Evolutionary conservation across 2,329 filamentous ascomycete species (phyloP).

Genomic region (Alternaria burnsii): DNA sequence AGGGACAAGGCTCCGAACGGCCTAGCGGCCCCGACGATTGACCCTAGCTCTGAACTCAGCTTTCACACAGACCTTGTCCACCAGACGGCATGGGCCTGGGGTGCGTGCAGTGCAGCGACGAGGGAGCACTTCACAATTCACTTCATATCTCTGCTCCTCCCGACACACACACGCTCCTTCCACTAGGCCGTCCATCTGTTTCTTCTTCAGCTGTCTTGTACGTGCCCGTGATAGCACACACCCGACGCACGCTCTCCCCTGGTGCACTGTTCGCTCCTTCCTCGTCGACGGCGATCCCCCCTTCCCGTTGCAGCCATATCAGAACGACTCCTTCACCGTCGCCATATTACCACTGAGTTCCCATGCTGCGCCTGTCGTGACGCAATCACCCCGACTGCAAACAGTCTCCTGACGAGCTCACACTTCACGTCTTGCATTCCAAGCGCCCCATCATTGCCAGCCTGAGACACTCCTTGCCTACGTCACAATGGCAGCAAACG

Average conservation of each 20-base stretch:
- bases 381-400: background rate
- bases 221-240: slow-evolving; percentile 1
- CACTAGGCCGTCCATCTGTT: slow-evolving; percentile 11
- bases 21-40: slow-evolving; percentile 20
- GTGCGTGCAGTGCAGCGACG: slow-evolving; percentile 8
- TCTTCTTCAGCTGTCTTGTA: slow-evolving; percentile 9
- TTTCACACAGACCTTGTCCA: slow-evolving; percentile 31
- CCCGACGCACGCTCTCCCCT: slow-evolving; percentile 3
- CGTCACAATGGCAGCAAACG: slow-evolving; percentile 41
- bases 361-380: slow-evolving; percentile 10
- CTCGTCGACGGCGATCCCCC: slow-evolving; percentile 19
- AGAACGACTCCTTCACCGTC: background rate
- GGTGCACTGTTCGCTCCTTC: slow-evolving; percentile 7
- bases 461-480: slow-evolving; percentile 19
- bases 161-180: slow-evolving; percentile 2
- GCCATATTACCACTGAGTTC: background rate
- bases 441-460: slow-evolving; percentile 17
- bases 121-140: slow-evolving; percentile 18
- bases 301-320: slow-evolving; percentile 18
- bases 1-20: slow-evolving; percentile 17
- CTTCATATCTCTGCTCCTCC: slow-evolving; percentile 20
- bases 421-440: slow-evolving; percentile 3
- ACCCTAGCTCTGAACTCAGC: slow-evolving; percentile 22
- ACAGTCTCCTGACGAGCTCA: slow-evolving; percentile 9
- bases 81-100: slow-evolving; percentile 4